Evolutionary conservation across 257 asterid genomes (phyloP).

Genomic region (Solanum pinnatisectum): DNA sequence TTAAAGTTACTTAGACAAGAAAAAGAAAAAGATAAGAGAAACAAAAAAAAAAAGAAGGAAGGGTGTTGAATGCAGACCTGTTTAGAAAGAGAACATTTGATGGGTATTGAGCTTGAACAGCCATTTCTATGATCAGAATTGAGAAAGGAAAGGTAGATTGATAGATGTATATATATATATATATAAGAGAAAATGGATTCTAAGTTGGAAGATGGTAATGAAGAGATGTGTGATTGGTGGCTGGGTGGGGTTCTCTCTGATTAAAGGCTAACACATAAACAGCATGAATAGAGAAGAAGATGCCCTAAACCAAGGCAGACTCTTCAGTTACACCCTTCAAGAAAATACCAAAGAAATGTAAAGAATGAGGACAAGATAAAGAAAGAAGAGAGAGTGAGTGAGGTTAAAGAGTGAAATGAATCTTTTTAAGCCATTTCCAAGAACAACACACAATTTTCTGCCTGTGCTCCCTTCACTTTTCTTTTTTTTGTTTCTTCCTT

Average conservation of each 20-base stretch:
- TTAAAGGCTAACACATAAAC: constrained; percentile 24
- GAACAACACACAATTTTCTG: background rate
- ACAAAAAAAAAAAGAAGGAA: background rate
- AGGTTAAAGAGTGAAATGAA: background rate
- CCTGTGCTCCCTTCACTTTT: background rate
- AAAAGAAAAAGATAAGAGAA: background rate
- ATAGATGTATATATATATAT: background rate
- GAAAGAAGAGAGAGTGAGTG: background rate
- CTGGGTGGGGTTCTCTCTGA: background rate
- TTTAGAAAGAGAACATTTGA: constrained; percentile 29
- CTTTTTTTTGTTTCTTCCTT: background rate
- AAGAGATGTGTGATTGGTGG: background rate
- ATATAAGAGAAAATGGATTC: background rate
- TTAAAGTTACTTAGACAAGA: background rate
- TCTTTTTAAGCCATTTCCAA: background rate
- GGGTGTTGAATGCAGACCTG: constrained; percentile 16
- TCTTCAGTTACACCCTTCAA: constrained; percentile 10
- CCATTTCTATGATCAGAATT: constrained; percentile 14
- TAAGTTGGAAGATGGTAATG: background rate
- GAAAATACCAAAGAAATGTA: background rate
- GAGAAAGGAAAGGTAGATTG: background rate
- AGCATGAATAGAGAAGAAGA: constrained; percentile 15
- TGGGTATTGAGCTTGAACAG: constrained; percentile 46
- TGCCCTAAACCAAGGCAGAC: constrained; percentile 15
- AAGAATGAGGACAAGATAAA: background rate